Percentiles rank a stretch among this genome's conserved stretches.
Evolutionary conservation across 176 grass and related monocot genomes (phyloP).

Genomic region (Pharus latifolius): DNA sequence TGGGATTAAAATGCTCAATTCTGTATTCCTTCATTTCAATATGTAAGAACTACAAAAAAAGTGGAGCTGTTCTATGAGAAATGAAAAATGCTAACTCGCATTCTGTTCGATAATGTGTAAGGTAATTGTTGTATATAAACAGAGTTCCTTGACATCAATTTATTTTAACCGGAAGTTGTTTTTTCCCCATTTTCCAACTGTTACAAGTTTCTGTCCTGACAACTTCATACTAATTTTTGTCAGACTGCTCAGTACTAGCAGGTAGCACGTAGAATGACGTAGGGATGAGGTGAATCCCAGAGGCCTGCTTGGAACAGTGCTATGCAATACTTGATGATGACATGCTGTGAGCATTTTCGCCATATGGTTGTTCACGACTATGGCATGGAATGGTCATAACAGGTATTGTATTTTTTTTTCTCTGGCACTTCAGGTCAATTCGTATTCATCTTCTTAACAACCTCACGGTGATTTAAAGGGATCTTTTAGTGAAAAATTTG

Average conservation of each 20-base stretch:
- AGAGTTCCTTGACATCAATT: constrained; percentile 25
- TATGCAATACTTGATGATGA: constrained; percentile 12
- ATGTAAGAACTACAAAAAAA: constrained; percentile 47
- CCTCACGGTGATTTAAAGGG: too few species aligned
- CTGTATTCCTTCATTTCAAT: constrained; percentile 50
- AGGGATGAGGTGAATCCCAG: constrained; percentile 7
- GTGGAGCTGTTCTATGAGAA: constrained; percentile 29
- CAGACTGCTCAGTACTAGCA: constrained; percentile 40
- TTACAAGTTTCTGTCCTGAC: background rate
- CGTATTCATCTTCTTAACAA: too few species aligned
- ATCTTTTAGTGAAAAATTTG: too few species aligned
- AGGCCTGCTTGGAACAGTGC: constrained; percentile 16
- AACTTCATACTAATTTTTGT: constrained; percentile 37
- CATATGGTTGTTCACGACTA: background rate
- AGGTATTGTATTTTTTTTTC: too few species aligned
- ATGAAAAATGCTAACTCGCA: constrained; percentile 48
- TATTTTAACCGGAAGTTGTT: constrained; percentile 9
- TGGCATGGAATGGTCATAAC: background rate
- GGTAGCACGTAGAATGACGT: constrained; percentile 34
- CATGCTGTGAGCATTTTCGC: constrained; percentile 14
- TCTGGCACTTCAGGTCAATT: too few species aligned
- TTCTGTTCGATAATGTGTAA: constrained; percentile 52
- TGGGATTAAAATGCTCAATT: constrained; percentile 33
- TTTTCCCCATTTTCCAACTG: constrained; percentile 11
- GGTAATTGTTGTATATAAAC: constrained; percentile 61